Conservation (phyloP, 1,284 basidiomycete genomes). For the Moniliella sp. region DNA sequence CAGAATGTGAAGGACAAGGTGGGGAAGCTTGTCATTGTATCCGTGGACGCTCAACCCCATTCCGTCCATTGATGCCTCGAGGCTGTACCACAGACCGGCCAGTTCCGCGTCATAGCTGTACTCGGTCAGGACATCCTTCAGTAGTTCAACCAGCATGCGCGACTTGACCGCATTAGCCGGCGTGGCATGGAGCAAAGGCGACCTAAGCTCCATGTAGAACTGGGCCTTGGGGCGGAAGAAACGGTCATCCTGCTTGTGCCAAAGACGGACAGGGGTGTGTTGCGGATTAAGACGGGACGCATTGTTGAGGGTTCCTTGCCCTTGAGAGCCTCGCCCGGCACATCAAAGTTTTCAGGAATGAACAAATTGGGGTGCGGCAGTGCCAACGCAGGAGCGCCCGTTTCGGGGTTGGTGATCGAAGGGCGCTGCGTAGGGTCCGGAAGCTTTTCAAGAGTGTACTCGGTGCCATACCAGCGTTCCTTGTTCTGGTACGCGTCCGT, state of each 20-base stretch:
- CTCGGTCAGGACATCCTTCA: conserved; percentile 70
- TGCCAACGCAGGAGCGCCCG: conserved; percentile 11
- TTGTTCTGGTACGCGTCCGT: conserved; percentile 14
- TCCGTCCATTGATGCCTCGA: conserved; percentile 49
- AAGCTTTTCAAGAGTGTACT: conserved; percentile 22
- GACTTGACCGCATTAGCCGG: conserved; percentile 35
- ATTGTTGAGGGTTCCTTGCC: conserved; percentile 9
- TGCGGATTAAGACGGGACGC: conserved; percentile 19
- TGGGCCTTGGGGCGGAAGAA: conserved; percentile 33
- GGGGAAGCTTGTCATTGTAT: conserved; percentile 78
- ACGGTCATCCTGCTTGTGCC: conserved; percentile 33
- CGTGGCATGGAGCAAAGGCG: conserved; percentile 31
- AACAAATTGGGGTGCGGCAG: conserved; percentile 28
- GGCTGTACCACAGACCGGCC: conserved; percentile 61
- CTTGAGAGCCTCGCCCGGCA: conserved; percentile 2
- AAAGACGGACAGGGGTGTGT: conserved; percentile 20
- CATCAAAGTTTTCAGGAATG: conserved; percentile 24
- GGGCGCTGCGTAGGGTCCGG: conserved; percentile 7
- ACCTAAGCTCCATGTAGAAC: conserved; percentile 24
- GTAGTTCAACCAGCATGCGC: conserved; percentile 60
- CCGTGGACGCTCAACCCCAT: conserved; percentile 54
- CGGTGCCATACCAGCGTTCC: conserved; percentile 33
- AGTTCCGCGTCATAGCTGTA: conserved; percentile 80
- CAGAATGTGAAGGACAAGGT: conserved; percentile 55
- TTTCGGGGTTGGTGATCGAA: neutral